Evolutionary conservation across 169 alveolate species (phyloP).

Genomic region (Cyclospora cayetanensis): DNA sequence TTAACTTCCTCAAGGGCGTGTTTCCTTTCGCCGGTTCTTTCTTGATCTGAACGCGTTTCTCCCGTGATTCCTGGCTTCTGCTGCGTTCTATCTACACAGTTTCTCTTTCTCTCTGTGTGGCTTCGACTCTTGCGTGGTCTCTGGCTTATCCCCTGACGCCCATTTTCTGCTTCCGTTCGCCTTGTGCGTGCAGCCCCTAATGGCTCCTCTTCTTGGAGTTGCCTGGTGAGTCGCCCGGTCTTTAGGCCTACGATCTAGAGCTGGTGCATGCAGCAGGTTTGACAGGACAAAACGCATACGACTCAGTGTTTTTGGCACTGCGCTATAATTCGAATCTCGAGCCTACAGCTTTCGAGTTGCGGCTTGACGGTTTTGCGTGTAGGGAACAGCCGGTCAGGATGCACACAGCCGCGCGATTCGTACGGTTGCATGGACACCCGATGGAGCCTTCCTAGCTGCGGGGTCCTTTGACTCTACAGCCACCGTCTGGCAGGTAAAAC

Average conservation of each 20-base stretch:
- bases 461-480: conserved; percentile 89
- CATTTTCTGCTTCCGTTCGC: no score
- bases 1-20: no score
- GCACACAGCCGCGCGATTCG: conserved; percentile 87
- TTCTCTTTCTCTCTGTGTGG: no score
- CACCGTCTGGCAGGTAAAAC: conserved; percentile 82
- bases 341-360: neutral
- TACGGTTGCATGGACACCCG: conserved; percentile 84
- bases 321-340: neutral
- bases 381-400: conserved; percentile 68
- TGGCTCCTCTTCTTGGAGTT: no score
- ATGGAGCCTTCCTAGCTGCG: conserved; percentile 86
- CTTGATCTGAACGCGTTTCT: no score
- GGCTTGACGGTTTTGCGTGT: neutral
- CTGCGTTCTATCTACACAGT: no score
- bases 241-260: neutral
- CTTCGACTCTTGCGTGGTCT: no score
- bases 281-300: neutral
- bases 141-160: no score
- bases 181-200: no score
- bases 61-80: no score
- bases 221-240: no score
- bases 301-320: neutral
- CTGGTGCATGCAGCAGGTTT: neutral
- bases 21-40: no score